Evolutionary conservation across 306 rosid genomes (phyloP).

Genomic region (Begonia loranthoides): DNA sequence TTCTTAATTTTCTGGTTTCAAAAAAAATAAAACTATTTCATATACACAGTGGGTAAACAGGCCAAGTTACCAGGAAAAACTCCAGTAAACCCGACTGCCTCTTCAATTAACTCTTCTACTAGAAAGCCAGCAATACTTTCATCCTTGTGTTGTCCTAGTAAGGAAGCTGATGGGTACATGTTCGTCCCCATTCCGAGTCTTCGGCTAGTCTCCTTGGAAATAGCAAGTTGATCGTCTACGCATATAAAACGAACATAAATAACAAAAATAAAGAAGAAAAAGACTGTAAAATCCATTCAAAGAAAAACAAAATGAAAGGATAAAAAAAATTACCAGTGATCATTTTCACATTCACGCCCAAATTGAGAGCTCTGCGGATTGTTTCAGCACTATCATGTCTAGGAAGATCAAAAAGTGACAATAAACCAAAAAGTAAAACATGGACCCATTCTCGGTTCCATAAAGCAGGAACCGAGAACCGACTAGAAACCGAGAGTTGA

Average conservation of each 20-base stretch:
- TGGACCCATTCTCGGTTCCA: too few relatives aligned
- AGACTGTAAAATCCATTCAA: too few relatives aligned
- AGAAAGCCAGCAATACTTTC: slow-evolving; percentile 45
- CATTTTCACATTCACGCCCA: slow-evolving; percentile 89
- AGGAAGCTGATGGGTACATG: slow-evolving; percentile 84
- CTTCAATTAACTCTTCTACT: slow-evolving; percentile 76
- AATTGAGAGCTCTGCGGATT: slow-evolving; percentile 73
- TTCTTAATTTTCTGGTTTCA: too few relatives aligned
- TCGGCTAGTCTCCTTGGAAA: slow-evolving; percentile 82
- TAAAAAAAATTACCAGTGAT: slow-evolving; percentile 39
- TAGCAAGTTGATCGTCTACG: slow-evolving; percentile 62
- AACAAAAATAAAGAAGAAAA: too few relatives aligned
- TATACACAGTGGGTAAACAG: neutral
- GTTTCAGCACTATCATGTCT: slow-evolving; percentile 96
- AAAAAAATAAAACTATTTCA: too few relatives aligned
- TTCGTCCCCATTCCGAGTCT: slow-evolving; percentile 96
- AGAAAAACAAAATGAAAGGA: too few relatives aligned
- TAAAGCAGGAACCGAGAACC: too few relatives aligned
- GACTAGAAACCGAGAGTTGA: too few relatives aligned
- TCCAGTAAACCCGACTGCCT: slow-evolving; percentile 92
- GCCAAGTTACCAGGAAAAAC: slow-evolving; percentile 69
- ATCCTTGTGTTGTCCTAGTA: slow-evolving; percentile 60
- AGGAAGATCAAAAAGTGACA: slow-evolving; percentile 93
- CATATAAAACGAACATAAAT: too few relatives aligned
- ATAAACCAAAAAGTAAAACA: too few relatives aligned